phyloP scores from a whole-genome alignment of 225 moss, liverwort and hornwort species.

The Pseudisothecium myosuroides region DNA sequence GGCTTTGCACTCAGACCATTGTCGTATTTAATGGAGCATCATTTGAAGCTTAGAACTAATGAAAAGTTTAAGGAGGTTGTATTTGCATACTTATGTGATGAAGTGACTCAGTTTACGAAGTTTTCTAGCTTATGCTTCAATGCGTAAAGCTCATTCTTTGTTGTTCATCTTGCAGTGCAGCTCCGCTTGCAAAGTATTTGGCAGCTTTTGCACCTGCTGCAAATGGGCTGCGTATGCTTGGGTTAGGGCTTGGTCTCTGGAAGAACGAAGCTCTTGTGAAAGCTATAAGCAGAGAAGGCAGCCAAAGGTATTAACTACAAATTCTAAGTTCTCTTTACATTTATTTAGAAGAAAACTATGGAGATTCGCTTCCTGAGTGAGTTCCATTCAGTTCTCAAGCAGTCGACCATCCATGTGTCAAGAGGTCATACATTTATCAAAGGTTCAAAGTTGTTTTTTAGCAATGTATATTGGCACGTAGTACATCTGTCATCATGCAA shows the following conservation, averaged over 20 bases:
- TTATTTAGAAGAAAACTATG: background rate
- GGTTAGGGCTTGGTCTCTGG: slow-evolving; percentile 57
- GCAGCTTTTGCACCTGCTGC: slow-evolving; percentile 63
- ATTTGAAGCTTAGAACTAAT: background rate
- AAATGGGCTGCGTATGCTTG: slow-evolving; percentile 57
- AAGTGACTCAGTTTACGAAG: background rate
- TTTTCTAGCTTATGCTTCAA: background rate
- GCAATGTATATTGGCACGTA: background rate
- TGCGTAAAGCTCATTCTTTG: background rate
- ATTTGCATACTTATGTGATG: background rate
- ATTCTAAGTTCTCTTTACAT: background rate
- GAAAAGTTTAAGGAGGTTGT: background rate
- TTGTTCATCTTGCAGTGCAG: slow-evolving; percentile 23
- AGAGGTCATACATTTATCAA: background rate
- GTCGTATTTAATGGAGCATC: background rate
- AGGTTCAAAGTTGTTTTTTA: background rate
- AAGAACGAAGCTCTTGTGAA: slow-evolving; percentile 62
- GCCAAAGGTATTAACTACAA: slow-evolving; percentile 24
- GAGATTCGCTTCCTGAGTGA: background rate
- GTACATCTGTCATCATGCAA: background rate
- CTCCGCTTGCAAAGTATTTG: slow-evolving; percentile 47
- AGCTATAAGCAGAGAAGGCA: slow-evolving; percentile 66
- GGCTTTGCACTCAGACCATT: background rate
- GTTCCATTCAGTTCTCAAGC: background rate
- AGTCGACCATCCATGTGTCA: background rate